Conservation (phyloP, 2,329 filamentous ascomycete genomes). For the Hypomyces rosellus region DNA sequence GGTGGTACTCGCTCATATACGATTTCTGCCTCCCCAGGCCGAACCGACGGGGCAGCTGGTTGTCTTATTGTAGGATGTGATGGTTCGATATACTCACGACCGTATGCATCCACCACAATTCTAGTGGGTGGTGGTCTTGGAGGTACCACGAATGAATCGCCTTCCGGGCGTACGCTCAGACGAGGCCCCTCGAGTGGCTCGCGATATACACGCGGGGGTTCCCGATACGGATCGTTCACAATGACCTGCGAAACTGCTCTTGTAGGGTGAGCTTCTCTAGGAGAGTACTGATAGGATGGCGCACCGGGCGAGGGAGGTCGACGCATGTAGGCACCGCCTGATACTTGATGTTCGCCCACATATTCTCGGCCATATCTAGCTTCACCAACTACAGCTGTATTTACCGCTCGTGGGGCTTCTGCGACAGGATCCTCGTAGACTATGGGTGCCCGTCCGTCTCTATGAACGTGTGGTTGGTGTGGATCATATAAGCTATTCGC, state of each 20-base stretch:
- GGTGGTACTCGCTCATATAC: slow-evolving; percentile 60
- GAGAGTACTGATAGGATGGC: slow-evolving; percentile 31
- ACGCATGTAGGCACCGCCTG: slow-evolving; percentile 25
- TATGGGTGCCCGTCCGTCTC: slow-evolving; percentile 26
- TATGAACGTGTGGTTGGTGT: slow-evolving; percentile 22
- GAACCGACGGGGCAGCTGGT: slow-evolving; percentile 45
- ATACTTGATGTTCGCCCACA: slow-evolving; percentile 24
- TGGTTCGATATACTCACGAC: slow-evolving; percentile 67
- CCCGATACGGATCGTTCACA: slow-evolving; percentile 35
- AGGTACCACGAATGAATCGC: slow-evolving; percentile 45
- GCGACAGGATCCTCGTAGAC: slow-evolving; percentile 27
- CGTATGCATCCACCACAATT: slow-evolving; percentile 76
- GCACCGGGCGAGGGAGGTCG: slow-evolving; percentile 32
- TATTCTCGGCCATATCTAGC: slow-evolving; percentile 29
- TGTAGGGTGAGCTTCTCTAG: slow-evolving; percentile 31
- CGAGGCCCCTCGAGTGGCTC: slow-evolving; percentile 38
- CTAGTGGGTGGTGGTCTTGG: slow-evolving; percentile 51
- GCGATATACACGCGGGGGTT: slow-evolving; percentile 37
- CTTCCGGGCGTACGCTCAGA: slow-evolving; percentile 43
- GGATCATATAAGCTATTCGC: slow-evolving; percentile 30
- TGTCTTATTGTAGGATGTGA: slow-evolving; percentile 40
- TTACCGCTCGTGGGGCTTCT: slow-evolving; percentile 20
- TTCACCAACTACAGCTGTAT: slow-evolving; percentile 21
- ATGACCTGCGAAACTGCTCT: slow-evolving; percentile 38
- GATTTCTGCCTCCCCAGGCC: slow-evolving; percentile 45